Evolutionary conservation across 352 stramenopile species (phyloP).

Genomic region (Phytopythium kandeliae): DNA sequence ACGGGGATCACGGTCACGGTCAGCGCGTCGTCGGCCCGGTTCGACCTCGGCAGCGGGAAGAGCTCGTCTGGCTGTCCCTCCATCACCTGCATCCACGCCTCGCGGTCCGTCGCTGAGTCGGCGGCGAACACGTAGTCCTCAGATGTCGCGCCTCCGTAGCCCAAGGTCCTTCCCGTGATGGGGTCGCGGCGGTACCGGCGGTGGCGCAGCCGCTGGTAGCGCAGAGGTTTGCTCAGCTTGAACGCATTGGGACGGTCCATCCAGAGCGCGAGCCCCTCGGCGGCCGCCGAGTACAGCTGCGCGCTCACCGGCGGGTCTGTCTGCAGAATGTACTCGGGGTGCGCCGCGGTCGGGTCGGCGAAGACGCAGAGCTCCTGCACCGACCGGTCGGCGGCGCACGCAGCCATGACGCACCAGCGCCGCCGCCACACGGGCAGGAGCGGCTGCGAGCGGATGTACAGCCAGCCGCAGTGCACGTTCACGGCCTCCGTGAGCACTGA

Average conservation of each 20-base stretch:
- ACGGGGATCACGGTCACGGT: slow-evolving; percentile 2
- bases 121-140: slow-evolving; percentile 32
- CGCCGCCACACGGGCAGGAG: slow-evolving; percentile 51
- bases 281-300: slow-evolving; percentile 15
- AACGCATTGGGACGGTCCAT: slow-evolving; percentile 40
- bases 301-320: slow-evolving; percentile 21
- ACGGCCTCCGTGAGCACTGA: slow-evolving; percentile 42
- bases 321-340: slow-evolving; percentile 42
- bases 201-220: slow-evolving; percentile 25
- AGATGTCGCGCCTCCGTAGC: slow-evolving; percentile 16
- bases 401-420: slow-evolving; percentile 52
- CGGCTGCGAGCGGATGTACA: slow-evolving; percentile 33
- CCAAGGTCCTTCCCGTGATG: slow-evolving; percentile 20
- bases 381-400: slow-evolving; percentile 36
- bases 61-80: slow-evolving; percentile 12
- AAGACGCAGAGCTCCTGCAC: slow-evolving; percentile 56
- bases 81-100: slow-evolving; percentile 35
- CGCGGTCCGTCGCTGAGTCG: slow-evolving; percentile 21
- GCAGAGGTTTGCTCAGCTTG: slow-evolving; percentile 24
- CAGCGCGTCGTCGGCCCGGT: background rate
- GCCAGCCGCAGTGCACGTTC: slow-evolving; percentile 49
- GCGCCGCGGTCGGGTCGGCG: slow-evolving; percentile 20
- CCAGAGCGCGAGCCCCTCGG: slow-evolving; percentile 15
- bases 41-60: background rate
- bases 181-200: slow-evolving; percentile 29